Base-by-base conservation (phyloP, 805 yeast species). In the Suhomyces pyralidae region DNA sequence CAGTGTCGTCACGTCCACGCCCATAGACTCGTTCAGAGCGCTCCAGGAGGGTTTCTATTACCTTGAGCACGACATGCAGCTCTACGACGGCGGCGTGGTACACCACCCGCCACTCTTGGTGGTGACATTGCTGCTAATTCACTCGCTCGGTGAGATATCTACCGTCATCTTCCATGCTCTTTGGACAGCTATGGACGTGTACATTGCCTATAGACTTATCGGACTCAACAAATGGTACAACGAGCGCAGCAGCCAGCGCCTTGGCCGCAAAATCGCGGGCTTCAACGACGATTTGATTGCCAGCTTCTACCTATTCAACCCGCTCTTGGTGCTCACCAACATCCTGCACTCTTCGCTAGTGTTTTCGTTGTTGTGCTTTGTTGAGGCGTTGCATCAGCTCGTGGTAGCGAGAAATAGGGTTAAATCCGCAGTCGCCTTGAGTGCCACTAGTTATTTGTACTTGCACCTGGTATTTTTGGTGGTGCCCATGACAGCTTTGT, bases 51-150 rank as follows among this genome's bases (percentile, higher is more conserved):
- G 76, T 5, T 60, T 59, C 54, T 61, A 53, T 56, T 58, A 57
- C 44, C 69, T 82, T 51, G 65, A 74, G 3, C 79, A 84, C 59
- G 77, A 76, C 19, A 73, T 87, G 48, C 78, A 84, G 46, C 83
- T 90, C 7, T 93, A 90, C 62, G 82, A 82, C 55, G 97, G 97
- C 8, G 96, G 96, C 22, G 83, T 91, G 15, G 86, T 86, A 34
- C 93, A 90, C 67, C 96, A 90, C 60, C 84, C 96, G 3, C 97
- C 97, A 3, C 64, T 91, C 17, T 61, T 93, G 20, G 77, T 90
- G 34, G 70, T 76, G 2, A 54, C 82, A 1, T 76, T 86, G 63
- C 71, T 78, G 9, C 46, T 71, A 6, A 45, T 82, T 17, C 57
- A 72, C 38, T 66, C 59, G 43, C 44, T 57, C 32, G 46, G 59